phyloP scores from a whole-genome alignment of 2,329 filamentous ascomycete species.

The Ustulina deusta region DNA sequence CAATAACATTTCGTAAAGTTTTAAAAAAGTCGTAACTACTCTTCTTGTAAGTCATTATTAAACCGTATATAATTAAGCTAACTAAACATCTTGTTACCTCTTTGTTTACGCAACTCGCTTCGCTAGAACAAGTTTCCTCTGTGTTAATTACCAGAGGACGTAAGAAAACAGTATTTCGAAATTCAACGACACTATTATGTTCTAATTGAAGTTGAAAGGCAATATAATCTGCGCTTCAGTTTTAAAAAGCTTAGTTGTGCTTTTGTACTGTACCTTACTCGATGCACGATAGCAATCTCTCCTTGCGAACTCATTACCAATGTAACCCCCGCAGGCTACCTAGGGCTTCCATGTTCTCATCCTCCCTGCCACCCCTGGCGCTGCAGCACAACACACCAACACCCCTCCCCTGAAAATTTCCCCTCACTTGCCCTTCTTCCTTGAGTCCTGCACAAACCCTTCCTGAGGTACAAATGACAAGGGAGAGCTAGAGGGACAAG shows the following conservation, averaged over 20 bases:
- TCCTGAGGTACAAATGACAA: slow-evolving; percentile 33
- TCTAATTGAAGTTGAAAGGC: not conserved
- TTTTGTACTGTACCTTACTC: not conserved
- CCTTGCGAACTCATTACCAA: slow-evolving; percentile 9
- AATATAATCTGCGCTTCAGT: not conserved
- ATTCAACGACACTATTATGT: not conserved
- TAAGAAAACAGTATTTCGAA: not conserved
- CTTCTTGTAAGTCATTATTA: too few relatives aligned
- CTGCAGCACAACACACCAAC: slow-evolving; percentile 35
- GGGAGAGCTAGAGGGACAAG: slow-evolving; percentile 27
- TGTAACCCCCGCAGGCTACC: slow-evolving; percentile 35
- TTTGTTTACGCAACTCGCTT: too few relatives aligned
- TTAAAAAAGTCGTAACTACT: too few relatives aligned
- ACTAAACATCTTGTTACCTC: too few relatives aligned
- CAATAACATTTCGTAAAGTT: too few relatives aligned
- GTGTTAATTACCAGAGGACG: too few relatives aligned
- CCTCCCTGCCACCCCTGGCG: slow-evolving; percentile 21
- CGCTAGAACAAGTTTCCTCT: too few relatives aligned
- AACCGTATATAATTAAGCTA: too few relatives aligned
- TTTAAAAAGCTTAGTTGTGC: not conserved
- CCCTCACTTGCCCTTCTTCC: slow-evolving; percentile 22
- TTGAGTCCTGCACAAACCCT: slow-evolving; percentile 28
- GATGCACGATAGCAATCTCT: slow-evolving; percentile 11
- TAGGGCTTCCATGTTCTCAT: slow-evolving; percentile 15
- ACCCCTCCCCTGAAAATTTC: slow-evolving; percentile 32